Evolutionary conservation across 495 filamentous ascomycete species (phyloP).

Genomic region (Penicillium angulare): DNA sequence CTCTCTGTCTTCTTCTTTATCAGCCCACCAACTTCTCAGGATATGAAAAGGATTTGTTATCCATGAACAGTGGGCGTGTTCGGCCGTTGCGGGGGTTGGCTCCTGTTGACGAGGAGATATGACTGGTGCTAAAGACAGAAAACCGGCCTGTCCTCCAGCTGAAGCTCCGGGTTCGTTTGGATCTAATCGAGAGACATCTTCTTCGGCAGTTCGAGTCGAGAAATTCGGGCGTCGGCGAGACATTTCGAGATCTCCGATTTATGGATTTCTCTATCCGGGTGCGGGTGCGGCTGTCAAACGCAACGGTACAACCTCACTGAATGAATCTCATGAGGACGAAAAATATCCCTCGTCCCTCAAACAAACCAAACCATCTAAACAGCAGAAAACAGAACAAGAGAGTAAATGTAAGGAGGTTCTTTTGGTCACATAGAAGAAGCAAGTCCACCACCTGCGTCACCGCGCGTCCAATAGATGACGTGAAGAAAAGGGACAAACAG

Average conservation of each 20-base stretch:
- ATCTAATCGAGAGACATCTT: constrained; percentile 52
- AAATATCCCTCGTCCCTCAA: not conserved
- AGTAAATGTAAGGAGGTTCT: not conserved
- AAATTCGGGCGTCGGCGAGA: constrained; percentile 51
- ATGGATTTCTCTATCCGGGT: no score
- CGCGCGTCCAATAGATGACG: constrained; percentile 18
- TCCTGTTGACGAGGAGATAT: constrained; percentile 31
- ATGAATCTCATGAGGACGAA: not conserved
- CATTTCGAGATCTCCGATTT: constrained; percentile 30
- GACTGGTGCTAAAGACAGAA: constrained; percentile 24
- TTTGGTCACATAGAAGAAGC: not conserved
- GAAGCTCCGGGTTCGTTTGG: constrained; percentile 31
- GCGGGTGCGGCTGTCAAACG: constrained; percentile 19
- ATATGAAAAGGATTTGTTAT: constrained; percentile 22
- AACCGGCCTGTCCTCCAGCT: constrained; percentile 19
- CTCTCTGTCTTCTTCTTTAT: not conserved
- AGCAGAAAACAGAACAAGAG: not conserved
- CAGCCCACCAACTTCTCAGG: constrained; percentile 32
- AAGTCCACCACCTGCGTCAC: constrained; percentile 17
- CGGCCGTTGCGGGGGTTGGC: constrained; percentile 17
- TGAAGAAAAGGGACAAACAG: constrained; percentile 28
- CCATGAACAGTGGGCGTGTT: constrained; percentile 21
- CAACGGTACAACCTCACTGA: constrained; percentile 8
- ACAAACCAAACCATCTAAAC: not conserved
- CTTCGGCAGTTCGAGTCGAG: constrained; percentile 52